Conservation (phyloP, 495 filamentous ascomycete genomes). For the Xylaria venustula region DNA sequence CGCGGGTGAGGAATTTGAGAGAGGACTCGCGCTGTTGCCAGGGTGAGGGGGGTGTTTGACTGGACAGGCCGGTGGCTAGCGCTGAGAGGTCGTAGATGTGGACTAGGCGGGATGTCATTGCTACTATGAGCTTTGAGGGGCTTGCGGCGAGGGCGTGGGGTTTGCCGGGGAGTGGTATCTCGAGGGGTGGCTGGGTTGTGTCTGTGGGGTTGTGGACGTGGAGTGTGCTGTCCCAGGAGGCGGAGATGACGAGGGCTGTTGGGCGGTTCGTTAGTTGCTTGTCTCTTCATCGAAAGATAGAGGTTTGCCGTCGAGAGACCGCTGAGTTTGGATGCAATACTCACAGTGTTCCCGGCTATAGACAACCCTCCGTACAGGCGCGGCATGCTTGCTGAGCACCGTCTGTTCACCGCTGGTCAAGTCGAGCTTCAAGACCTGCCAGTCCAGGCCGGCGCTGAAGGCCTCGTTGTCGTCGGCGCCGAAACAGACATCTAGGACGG, state of each 20-base stretch:
- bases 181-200: conserved; percentile 46
- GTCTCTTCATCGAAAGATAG: background rate
- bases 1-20: conserved; percentile 92
- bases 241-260: conserved; percentile 70
- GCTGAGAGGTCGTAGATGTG: conserved; percentile 88
- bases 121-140: conserved; percentile 82
- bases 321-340: conserved; percentile 14
- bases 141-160: conserved; percentile 82
- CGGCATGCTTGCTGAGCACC: conserved; percentile 73
- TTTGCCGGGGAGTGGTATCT: conserved; percentile 72
- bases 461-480: conserved; percentile 77
- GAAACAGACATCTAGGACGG: conserved; percentile 89
- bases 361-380: conserved; percentile 76
- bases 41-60: conserved; percentile 56
- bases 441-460: conserved; percentile 82
- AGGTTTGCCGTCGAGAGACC: background rate
- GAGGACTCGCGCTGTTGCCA: conserved; percentile 90
- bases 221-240: conserved; percentile 89
- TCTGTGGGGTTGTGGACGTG: conserved; percentile 68
- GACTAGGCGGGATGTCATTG: conserved; percentile 87
- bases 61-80: conserved; percentile 55
- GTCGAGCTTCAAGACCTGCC: conserved; percentile 79
- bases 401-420: conserved; percentile 68
- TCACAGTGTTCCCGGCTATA: conserved; percentile 73
- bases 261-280: conserved; percentile 8